A percentile compares a stretch with the other conserved stretches of the same genome.
phyloP scores from a whole-genome alignment of 2,329 filamentous ascomycete genomes.

The Aspergillus luchuensis region DNA sequence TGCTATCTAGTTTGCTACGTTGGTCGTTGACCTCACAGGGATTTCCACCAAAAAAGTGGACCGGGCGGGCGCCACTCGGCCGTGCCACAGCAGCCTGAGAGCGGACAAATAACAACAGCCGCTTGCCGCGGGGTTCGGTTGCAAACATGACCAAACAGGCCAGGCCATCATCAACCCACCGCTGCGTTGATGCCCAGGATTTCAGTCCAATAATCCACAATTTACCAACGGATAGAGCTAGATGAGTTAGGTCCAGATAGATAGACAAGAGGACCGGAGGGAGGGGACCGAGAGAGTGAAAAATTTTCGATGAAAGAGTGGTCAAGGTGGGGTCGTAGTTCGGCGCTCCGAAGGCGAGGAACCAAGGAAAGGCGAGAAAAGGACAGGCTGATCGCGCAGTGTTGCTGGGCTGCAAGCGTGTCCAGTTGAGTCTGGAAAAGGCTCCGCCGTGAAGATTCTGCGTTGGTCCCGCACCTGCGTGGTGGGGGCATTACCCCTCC shows the following conservation, averaged over 20 bases:
- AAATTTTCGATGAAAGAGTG: slow-evolving; percentile 18
- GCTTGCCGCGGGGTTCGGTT: slow-evolving; percentile 27
- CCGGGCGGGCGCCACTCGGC: slow-evolving; percentile 23
- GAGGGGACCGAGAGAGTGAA: slow-evolving; percentile 20
- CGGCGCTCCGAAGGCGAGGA: slow-evolving; percentile 21
- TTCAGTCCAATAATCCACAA: slow-evolving; percentile 24
- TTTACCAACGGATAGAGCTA: slow-evolving; percentile 12
- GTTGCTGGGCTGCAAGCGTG: slow-evolving; percentile 17
- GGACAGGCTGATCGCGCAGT: slow-evolving; percentile 1
- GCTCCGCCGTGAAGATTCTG: slow-evolving; percentile 39
- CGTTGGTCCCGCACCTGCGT: slow-evolving; percentile 27
- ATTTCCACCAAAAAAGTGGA: slow-evolving; percentile 18
- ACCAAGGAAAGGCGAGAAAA: slow-evolving; percentile 30
- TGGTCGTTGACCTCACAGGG: slow-evolving; percentile 18
- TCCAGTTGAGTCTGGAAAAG: slow-evolving; percentile 3
- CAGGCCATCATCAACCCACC: slow-evolving; percentile 20
- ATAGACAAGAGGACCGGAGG: slow-evolving; percentile 19
- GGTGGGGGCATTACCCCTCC: slow-evolving; percentile 32
- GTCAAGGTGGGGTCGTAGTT: slow-evolving; percentile 25
- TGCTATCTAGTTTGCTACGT: not conserved
- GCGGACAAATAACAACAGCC: slow-evolving; percentile 20
- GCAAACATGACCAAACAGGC: slow-evolving; percentile 25
- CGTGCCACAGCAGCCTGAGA: slow-evolving; percentile 20
- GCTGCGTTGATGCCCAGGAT: slow-evolving; percentile 45
- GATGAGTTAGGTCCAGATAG: slow-evolving; percentile 10